A percentile compares a stretch with the other conserved stretches of the same genome.
Conservation (phyloP, 495 filamentous ascomycete species). For the Cladorrhinum samala region DNA sequence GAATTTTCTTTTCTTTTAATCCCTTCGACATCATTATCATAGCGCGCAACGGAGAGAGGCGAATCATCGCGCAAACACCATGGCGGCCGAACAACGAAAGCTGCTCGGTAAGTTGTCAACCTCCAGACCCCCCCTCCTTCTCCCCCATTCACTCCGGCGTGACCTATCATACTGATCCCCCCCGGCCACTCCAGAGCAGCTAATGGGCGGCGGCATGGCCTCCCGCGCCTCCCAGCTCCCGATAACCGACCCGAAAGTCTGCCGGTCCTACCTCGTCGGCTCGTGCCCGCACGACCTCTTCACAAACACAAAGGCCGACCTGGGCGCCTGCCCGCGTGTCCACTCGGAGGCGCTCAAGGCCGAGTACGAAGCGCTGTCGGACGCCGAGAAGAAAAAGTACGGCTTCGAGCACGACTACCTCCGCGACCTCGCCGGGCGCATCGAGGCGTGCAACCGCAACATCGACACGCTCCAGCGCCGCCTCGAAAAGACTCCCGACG, state of each 20-base stretch:
- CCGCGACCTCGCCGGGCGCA: conserved; percentile 89
- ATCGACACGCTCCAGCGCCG: conserved; percentile 87
- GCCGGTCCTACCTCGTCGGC: conserved; percentile 87
- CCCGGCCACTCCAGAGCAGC: conserved; percentile 55
- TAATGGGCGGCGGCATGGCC: conserved; percentile 67
- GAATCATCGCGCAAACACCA: too few species aligned
- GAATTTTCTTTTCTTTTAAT: neutral
- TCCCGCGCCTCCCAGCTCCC: conserved; percentile 72
- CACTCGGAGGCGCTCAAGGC: conserved; percentile 83
- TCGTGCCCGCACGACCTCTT: conserved; percentile 98
- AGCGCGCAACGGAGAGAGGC: too few species aligned
- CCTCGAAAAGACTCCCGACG: conserved; percentile 95
- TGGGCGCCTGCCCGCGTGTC: conserved; percentile 83
- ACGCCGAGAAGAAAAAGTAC: conserved; percentile 66
- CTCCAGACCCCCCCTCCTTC: conserved; percentile 1
- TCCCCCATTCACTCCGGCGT: neutral
- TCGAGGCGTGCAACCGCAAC: conserved; percentile 91
- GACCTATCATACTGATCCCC: too few species aligned
- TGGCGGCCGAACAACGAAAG: conserved; percentile 95
- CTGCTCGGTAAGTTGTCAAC: conserved; percentile 64
- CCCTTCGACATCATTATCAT: neutral
- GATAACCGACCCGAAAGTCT: conserved; percentile 89
- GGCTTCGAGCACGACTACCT: conserved; percentile 96
- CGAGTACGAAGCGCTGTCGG: conserved; percentile 69
- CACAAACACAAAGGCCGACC: conserved; percentile 98